Evolutionary conservation across 2,329 filamentous ascomycete species (phyloP).

Genomic region (Daldinia sp.): DNA sequence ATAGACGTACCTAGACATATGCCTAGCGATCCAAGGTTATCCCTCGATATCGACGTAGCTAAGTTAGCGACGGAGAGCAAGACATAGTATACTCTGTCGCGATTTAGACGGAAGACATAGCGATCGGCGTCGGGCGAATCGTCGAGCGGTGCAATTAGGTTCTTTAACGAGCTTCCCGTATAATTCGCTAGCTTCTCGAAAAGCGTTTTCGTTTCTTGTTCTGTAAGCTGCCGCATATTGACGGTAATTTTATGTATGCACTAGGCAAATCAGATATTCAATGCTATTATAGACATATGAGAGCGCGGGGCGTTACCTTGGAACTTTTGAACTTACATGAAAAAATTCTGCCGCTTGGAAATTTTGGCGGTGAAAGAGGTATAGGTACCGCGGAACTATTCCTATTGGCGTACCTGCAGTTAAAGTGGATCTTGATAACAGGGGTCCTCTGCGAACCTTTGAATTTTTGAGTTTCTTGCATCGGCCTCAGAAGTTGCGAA

Average conservation of each 20-base stretch:
- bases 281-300: conserved; percentile 1
- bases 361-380: conserved; percentile 46
- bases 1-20: conserved; percentile 75
- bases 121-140: conserved; percentile 77
- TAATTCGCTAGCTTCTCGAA: conserved; percentile 96
- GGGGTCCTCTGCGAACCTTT: conserved; percentile 28
- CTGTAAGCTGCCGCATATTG: conserved; percentile 67
- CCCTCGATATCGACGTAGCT: conserved; percentile 84
- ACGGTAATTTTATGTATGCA: conserved; percentile 12
- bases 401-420: conserved; percentile 39
- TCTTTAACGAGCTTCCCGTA: conserved; percentile 86
- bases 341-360: conserved; percentile 47
- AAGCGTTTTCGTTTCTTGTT: conserved; percentile 81
- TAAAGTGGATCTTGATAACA: conserved; percentile 37
- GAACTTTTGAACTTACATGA: conserved; percentile 10
- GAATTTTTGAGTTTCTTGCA: conserved; percentile 35
- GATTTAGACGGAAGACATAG: conserved; percentile 87
- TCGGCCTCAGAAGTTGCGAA: conserved; percentile 5
- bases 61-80: conserved; percentile 90
- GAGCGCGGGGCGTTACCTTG: conserved; percentile 39
- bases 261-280: conserved; percentile 1
- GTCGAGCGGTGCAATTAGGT: conserved; percentile 81
- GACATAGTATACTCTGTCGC: conserved; percentile 83
- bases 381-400: conserved; percentile 39
- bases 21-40: conserved; percentile 86